A percentile compares a stretch with the other conserved stretches of the same genome.
Evolutionary conservation across 257 asterid genomes (phyloP).

Genomic region (Anisodus tanguticus): DNA sequence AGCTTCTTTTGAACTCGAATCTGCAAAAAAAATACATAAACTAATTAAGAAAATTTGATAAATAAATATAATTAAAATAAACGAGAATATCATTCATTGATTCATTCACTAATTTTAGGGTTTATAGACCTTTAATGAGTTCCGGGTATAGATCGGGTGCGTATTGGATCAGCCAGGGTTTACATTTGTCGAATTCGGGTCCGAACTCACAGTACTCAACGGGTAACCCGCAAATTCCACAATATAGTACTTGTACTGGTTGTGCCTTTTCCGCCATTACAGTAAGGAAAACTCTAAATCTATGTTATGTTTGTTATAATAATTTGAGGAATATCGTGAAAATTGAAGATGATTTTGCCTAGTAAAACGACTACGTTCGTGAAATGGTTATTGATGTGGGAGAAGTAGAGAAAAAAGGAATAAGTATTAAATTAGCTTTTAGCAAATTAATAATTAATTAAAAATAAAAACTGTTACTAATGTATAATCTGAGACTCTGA

Average conservation of each 20-base stretch:
- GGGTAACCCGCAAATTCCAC: constrained; percentile 88
- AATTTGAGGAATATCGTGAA: neutral
- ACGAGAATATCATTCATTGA: too few relatives aligned
- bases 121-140: constrained; percentile 65
- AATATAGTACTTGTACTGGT: constrained; percentile 69
- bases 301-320: neutral
- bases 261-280: constrained; percentile 82
- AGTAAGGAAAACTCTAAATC: neutral
- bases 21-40: constrained; percentile 42
- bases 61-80: neutral
- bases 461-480: too few relatives aligned
- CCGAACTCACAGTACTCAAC: constrained; percentile 99
- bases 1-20: constrained; percentile 62
- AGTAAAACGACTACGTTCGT: too few relatives aligned
- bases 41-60: neutral
- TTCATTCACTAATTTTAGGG: neutral
- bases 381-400: too few relatives aligned
- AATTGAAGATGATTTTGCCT: neutral
- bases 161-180: constrained; percentile 90
- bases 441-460: too few relatives aligned
- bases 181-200: constrained; percentile 89
- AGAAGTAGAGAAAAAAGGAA: too few relatives aligned
- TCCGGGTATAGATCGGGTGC: constrained; percentile 84
- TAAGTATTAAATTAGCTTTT: too few relatives aligned
- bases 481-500: too few relatives aligned